Evolutionary conservation across 306 rosid genomes (phyloP).

Genomic region (Mimosa pudica): DNA sequence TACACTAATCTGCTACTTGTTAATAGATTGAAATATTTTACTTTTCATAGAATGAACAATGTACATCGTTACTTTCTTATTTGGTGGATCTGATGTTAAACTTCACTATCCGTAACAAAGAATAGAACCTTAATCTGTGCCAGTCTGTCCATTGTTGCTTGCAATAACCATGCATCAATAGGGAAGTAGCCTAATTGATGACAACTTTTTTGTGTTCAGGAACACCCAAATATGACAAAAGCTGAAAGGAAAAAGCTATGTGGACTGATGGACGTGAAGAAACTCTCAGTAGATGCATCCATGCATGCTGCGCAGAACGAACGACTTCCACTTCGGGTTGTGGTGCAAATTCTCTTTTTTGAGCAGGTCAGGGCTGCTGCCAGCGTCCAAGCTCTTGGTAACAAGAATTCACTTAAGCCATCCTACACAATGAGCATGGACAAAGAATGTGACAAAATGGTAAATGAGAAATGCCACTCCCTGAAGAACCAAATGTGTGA

Average conservation of each 20-base stretch:
- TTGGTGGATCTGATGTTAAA: not conserved
- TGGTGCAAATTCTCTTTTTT: slow-evolving; percentile 87
- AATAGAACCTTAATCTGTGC: not conserved
- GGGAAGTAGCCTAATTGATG: not conserved
- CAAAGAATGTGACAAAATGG: slow-evolving; percentile 45
- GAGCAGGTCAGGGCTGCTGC: slow-evolving; percentile 81
- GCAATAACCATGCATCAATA: not conserved
- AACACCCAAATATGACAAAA: slow-evolving; percentile 71
- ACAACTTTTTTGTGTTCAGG: slow-evolving; percentile 48
- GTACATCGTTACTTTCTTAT: too few relatives aligned
- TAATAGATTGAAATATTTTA: not conserved
- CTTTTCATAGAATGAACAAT: not conserved
- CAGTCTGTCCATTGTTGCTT: not conserved
- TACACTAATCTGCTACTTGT: not conserved
- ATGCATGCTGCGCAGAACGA: slow-evolving; percentile 93
- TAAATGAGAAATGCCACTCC: slow-evolving; percentile 52
- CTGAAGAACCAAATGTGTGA: slow-evolving; percentile 52
- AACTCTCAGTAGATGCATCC: slow-evolving; percentile 65
- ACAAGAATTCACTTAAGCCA: slow-evolving; percentile 28
- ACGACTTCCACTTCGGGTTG: slow-evolving; percentile 85
- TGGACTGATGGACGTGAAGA: slow-evolving; percentile 80
- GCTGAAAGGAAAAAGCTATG: slow-evolving; percentile 76
- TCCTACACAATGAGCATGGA: slow-evolving; percentile 44
- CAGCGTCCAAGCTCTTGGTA: slow-evolving; percentile 27
- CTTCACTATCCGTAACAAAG: not conserved